Evolutionary conservation across 1,284 basidiomycete species (phyloP).

Genomic region (Pseudozyma sp.): DNA sequence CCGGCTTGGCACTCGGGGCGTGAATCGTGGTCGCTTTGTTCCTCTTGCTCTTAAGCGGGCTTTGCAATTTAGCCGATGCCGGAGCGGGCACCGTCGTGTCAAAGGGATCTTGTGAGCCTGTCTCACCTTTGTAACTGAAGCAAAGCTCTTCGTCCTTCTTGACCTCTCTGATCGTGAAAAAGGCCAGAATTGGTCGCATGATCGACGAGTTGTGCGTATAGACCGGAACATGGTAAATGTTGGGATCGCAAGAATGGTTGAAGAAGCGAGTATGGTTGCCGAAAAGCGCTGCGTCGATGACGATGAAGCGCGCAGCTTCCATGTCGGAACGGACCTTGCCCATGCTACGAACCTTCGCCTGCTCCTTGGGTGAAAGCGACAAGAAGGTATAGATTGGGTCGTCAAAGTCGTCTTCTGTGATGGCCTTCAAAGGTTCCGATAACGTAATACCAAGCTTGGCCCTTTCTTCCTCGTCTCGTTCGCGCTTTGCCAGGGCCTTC

Average conservation of each 20-base stretch:
- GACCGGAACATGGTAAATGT: conserved; percentile 78
- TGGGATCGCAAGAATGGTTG: conserved; percentile 85
- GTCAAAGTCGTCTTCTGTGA: not conserved
- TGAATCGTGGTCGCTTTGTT: conserved; percentile 15
- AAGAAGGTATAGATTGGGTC: conserved; percentile 21
- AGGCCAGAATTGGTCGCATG: conserved; percentile 73
- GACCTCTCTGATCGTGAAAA: conserved; percentile 79
- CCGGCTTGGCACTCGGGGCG: conserved; percentile 17
- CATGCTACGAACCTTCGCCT: conserved; percentile 5
- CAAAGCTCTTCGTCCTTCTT: conserved; percentile 74
- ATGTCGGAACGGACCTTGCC: conserved; percentile 9
- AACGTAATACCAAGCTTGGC: not conserved
- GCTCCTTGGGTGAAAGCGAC: not conserved
- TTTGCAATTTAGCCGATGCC: not conserved
- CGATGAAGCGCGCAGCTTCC: conserved; percentile 29
- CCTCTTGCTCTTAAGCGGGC: not conserved
- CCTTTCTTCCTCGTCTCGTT: not conserved
- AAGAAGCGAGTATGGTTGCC: conserved; percentile 61
- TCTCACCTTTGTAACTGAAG: conserved; percentile 31
- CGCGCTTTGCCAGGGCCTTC: not conserved
- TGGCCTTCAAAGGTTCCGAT: not conserved
- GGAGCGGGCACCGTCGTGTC: not conserved
- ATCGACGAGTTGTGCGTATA: conserved; percentile 78
- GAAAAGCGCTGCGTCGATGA: conserved; percentile 52
- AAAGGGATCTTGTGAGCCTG: not conserved